Conservation (phyloP, 352 stramenopile species). For the Pythium pectinolyticum region DNA sequence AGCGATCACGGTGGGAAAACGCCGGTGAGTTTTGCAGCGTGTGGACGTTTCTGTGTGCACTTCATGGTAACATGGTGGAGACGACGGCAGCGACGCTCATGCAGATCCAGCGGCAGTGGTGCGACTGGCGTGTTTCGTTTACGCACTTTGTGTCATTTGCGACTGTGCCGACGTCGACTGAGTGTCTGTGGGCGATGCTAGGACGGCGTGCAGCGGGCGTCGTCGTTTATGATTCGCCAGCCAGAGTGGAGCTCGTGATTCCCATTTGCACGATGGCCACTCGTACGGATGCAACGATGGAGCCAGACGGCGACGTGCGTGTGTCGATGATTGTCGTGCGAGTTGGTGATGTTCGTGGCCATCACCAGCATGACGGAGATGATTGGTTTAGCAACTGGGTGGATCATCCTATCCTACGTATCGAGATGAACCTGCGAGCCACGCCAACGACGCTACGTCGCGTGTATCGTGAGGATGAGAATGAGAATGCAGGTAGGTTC, state of each 20-base stretch:
- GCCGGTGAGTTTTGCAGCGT: constrained; percentile 16
- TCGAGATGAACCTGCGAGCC: too few relatives aligned
- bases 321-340: too few relatives aligned
- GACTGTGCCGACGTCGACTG: constrained; percentile 19
- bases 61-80: not conserved
- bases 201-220: constrained; percentile 20
- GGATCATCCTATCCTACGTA: too few relatives aligned
- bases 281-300: too few relatives aligned
- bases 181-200: constrained; percentile 34
- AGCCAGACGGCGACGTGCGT: too few relatives aligned
- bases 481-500: too few relatives aligned
- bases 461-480: too few relatives aligned
- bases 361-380: too few relatives aligned
- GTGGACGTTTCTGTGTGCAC: constrained; percentile 3
- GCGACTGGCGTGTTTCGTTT: constrained; percentile 26
- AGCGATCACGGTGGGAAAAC: not conserved
- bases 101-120: constrained; percentile 5
- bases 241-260: constrained; percentile 21
- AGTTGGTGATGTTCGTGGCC: too few relatives aligned
- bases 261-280: too few relatives aligned
- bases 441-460: too few relatives aligned
- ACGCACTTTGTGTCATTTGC: constrained; percentile 34
- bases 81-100: not conserved
- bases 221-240: constrained; percentile 18
- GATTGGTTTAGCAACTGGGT: too few relatives aligned